These are phyloP conservation scores for Schwanniomyces etchellsii DNA, from an alignment of 1,139 yeast species.

Conservation along the genomic window DNA sequence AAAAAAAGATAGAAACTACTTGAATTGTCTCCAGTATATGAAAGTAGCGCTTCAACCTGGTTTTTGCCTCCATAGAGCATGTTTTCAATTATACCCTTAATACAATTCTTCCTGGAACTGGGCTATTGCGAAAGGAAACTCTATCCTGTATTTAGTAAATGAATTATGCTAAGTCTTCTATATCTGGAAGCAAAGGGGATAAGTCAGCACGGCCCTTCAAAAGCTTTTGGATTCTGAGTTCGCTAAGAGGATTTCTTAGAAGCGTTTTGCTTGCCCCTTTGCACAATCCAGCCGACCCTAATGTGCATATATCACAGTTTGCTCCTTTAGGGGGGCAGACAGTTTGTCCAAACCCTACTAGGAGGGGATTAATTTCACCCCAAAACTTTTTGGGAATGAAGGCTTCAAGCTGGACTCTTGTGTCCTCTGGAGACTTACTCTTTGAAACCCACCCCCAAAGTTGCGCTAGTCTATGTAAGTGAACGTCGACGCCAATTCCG, in stretches of 20 bases:
- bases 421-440: slow-evolving; percentile 65
- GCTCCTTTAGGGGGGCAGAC: slow-evolving; percentile 71
- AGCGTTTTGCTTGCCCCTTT: slow-evolving; percentile 43
- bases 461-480: slow-evolving; percentile 73
- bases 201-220: slow-evolving; percentile 31
- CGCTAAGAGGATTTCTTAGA: slow-evolving; percentile 24
- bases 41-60: no score
- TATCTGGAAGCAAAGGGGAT: slow-evolving; percentile 14
- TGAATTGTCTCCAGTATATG: no score
- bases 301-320: slow-evolving; percentile 69
- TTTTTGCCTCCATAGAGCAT: no score
- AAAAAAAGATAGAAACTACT: no score
- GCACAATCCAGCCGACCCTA: slow-evolving; percentile 50
- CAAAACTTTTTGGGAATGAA: slow-evolving; percentile 76
- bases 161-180: slow-evolving; percentile 4
- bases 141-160: no score
- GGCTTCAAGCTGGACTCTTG: slow-evolving; percentile 59
- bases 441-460: slow-evolving; percentile 76
- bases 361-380: slow-evolving; percentile 77
- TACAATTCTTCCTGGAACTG: no score
- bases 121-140: no score
- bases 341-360: slow-evolving; percentile 93
- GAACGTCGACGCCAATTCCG: slow-evolving; percentile 95
- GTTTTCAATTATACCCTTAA: no score
- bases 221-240: slow-evolving; percentile 28